Conservation (phyloP, 768 basidiomycete genomes). For the Hortiboletus flavorubellus region DNA sequence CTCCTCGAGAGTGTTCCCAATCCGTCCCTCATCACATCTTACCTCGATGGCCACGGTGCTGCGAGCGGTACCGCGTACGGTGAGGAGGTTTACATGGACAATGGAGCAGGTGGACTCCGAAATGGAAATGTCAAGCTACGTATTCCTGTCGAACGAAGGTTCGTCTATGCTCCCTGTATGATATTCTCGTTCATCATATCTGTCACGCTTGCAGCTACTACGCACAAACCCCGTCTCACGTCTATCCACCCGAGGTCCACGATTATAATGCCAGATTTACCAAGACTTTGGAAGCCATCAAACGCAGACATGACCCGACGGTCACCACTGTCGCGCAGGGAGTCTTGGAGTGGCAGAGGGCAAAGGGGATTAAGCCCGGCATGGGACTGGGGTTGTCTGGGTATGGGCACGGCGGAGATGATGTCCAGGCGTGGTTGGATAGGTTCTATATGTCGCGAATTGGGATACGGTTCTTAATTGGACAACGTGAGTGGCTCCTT, state of each 20-base stretch:
- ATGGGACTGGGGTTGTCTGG: constrained; percentile 26
- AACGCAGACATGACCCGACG: constrained; percentile 93
- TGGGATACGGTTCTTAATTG: constrained; percentile 94
- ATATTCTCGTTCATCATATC: neutral
- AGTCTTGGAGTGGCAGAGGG: constrained; percentile 92
- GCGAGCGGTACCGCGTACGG: constrained; percentile 10
- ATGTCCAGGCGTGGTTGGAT: constrained; percentile 95
- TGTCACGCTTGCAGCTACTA: constrained; percentile 61
- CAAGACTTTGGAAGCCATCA: constrained; percentile 80
- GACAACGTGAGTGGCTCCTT: constrained; percentile 66
- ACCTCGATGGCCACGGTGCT: constrained; percentile 33
- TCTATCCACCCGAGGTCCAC: constrained; percentile 90
- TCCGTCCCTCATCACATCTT: constrained; percentile 52
- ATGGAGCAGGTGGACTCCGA: constrained; percentile 32
- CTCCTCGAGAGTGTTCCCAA: constrained; percentile 81
- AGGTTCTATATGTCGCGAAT: constrained; percentile 96
- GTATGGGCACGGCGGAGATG: constrained; percentile 67
- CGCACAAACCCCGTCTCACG: constrained; percentile 63
- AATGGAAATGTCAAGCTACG: constrained; percentile 63
- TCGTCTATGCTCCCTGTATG: constrained; percentile 9
- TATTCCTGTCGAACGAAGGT: constrained; percentile 85
- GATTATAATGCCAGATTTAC: constrained; percentile 95
- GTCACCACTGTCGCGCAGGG: constrained; percentile 97
- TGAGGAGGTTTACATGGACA: constrained; percentile 13
- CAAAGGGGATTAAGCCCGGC: constrained; percentile 27